Evolutionary conservation across 345 rosid genomes (phyloP), one percentile per base, ranked within the genome.

Genomic region (Turritis glabra): DNA sequence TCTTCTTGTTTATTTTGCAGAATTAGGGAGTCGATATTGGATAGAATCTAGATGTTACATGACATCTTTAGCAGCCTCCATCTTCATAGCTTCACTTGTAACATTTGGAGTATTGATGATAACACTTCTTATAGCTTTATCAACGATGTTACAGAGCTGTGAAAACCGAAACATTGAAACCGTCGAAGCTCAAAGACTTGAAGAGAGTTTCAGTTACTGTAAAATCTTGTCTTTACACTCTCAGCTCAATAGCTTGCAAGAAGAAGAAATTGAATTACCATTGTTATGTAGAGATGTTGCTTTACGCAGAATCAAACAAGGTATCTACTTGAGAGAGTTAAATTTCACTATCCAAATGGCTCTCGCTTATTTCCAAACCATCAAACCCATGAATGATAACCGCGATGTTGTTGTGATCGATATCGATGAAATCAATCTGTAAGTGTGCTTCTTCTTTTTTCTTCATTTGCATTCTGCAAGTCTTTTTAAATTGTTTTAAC

Each of bases 71-170:
- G 81, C 93, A 57, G 93, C 89, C 35, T 82, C 87, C 14, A 82
- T 90, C 79, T 89, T 90, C 79, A 73, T 90, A 17, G 84, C 84
- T 57, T 80, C 86, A 35, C 89, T 90, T 23, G 68, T 80, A 13
- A 83, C 88, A 21, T 73, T 88, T 53, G 97, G 90, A n/a, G 78
- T 88, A 29, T 55, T 93, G 70, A 65, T 89, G 32, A 26, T 87
- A 43, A 82, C 94, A 44, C 75, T 93, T 80, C 33, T 93, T 67
- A 54, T 89, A 62, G 77, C 92, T 35, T 79, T 91, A 60, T 57
- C 88, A 15, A 83, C 87, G n/a, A 89, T 89, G 97, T 75, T 88
- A 85, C 97, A 87, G 17, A 84, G 88, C 68, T 93, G 97, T 23
- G 80, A 87, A 69, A 84, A 27, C 53, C 74, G 78, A 69, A 80